Base-by-base conservation (phyloP, 2,329 filamentous ascomycete species). In the Neocucurbitaria cava region DNA sequence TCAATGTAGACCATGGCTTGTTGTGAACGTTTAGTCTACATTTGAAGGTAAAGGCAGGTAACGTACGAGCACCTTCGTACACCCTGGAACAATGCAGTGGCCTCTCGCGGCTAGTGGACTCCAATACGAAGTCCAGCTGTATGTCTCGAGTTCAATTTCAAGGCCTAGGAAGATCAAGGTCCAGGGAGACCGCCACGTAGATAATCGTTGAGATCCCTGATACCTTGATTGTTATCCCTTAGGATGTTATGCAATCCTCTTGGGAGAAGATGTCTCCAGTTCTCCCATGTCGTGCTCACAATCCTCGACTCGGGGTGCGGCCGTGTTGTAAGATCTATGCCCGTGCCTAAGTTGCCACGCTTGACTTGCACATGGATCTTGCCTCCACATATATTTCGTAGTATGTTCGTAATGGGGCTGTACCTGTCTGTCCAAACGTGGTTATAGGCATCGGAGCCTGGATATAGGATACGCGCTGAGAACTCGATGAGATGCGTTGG, bases 401-500 rank as follows among this genome's bases (percentile, higher is more conserved):
- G 53, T 2, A 75, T 71, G 21, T 76, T 64, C 7, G 66, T 69
- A 43, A 76, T 60, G 0, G 77, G 76, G 17, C 70, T 74, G 38
- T 65, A 50, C 24, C 77, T 71, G 51, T 77, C 74, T 26, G 69
- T 64, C 77, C 77, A 80, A 7, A 79, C 71, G 8, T 59, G 65
- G 39, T 61, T 65, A 59, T 78, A 78, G 10, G 70, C 66, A 36
- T 74, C 67, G 3, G 68, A 64, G 8, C 76, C 77, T 0, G 77
- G 74, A 41, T 76, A 79, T 51, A 76, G 74, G 41, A 79, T 70
- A 8, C 76, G 72, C 21, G 77, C 56, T 49, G 78, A 72, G 21
- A 79, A 61, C 15, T 71, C 63, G 51, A 75, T 46, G 11, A 48
- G 53, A 9, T 45, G 70, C 5, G 20, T 52, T n/a, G 43, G 66